Conservation (phyloP, 148 eudicot genomes). For the Vaccinium myrtillus region DNA sequence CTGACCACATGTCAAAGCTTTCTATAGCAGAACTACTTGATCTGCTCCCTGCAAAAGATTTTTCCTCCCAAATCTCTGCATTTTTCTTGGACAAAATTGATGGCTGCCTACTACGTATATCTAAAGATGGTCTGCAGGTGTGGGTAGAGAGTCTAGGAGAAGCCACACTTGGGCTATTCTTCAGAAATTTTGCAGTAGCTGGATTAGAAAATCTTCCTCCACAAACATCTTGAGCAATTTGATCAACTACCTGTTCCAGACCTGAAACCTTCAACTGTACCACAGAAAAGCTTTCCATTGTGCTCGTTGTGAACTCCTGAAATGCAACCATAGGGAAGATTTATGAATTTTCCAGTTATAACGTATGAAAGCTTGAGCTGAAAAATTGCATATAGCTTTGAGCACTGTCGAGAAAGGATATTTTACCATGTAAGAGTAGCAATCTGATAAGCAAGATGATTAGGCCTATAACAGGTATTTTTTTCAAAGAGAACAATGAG, state of each 20-base stretch:
- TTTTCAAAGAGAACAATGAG: conserved; percentile 8
- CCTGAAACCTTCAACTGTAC: conserved; percentile 67
- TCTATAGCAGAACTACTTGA: conserved; percentile 35
- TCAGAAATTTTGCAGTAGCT: conserved; percentile 35
- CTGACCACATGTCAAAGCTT: conserved; percentile 36
- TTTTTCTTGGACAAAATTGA: conserved; percentile 33
- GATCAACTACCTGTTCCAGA: conserved; percentile 63
- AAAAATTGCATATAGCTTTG: not conserved
- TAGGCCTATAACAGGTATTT: not conserved
- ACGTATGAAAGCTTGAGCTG: not conserved
- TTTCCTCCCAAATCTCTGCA: conserved; percentile 44
- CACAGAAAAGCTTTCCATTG: conserved; percentile 59
- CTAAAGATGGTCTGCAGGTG: conserved; percentile 67
- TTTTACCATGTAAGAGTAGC: not conserved
- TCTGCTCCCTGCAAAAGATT: conserved; percentile 32
- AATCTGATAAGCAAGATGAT: not conserved
- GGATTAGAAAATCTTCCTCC: conserved; percentile 42
- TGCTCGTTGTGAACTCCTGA: conserved; percentile 61
- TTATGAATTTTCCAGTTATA: not conserved
- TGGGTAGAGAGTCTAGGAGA: conserved; percentile 66
- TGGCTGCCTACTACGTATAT: conserved; percentile 36
- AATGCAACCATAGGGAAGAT: conserved; percentile 17
- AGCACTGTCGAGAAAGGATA: not conserved
- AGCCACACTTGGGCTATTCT: conserved; percentile 41
- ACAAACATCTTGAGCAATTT: conserved; percentile 44